Base-by-base conservation (phyloP, 805 yeast genomes). In the Barnettozyma salicaria region DNA sequence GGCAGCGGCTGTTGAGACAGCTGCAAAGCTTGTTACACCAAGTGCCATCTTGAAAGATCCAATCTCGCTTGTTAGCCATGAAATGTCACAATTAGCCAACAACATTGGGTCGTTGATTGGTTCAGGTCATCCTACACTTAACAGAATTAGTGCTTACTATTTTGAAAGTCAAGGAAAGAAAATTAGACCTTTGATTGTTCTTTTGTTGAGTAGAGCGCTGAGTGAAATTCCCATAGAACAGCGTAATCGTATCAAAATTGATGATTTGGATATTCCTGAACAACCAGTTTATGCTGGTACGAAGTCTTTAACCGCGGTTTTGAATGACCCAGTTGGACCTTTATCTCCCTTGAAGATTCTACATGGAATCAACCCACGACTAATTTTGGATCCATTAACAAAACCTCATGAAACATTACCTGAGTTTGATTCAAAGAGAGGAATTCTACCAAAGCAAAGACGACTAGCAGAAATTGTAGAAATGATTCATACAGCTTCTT, bases 81-180 rank as follows among this genome's bases (percentile, higher is more conserved):
- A 90, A 54, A 90, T 90, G 98, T 78, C 88, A 17, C 78, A 76
- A 24, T 63, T 90, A 52, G 96, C 96, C 19, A 76, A 75, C 53
- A 87, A 88, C 55, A 92, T 90, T 44, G 94, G 95, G 32, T 65
- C 71, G 14, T 68, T 92, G 37, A 80, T 90, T 40, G 97, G 97
- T 2, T 80, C 94, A 0, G 95, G 96, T 2, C 96, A 90, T 55
- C 96, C 97, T 1, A 80, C 92, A 9, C 68, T 90, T 43, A 89
- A 90, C 61, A 71, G 94, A 48, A 96, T 90, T 4, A 80, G 95
- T n/a, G 76, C 87, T 24, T 92, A 92, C 64, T 92, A 92, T 63
- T 92, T 92, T 50, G 96, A 89, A 61, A 85, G 92, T 14, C 96
- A 90, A 56, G 97, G 98, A 6, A 92, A 92, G 60, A 94, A 89